Evolutionary conservation across 495 filamentous ascomycete genomes (phyloP).

Genomic region (Penicillium diatomitis): DNA sequence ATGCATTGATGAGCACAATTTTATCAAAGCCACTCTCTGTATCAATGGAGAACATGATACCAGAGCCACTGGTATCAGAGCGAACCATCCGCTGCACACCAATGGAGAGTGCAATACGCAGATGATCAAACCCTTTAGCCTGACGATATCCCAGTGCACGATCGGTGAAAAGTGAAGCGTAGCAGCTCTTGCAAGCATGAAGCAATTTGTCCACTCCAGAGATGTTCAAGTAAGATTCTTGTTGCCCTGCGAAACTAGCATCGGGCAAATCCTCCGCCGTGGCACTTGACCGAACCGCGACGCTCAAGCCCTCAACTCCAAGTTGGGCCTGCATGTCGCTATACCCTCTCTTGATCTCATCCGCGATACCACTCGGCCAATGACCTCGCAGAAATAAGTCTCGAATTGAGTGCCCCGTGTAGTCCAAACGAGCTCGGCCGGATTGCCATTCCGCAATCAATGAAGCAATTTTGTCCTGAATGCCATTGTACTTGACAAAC

Average conservation of each 20-base stretch:
- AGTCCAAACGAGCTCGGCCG: conserved; percentile 1
- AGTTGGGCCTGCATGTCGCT: background rate
- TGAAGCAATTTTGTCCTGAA: conserved; percentile 15
- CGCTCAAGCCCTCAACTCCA: conserved; percentile 19
- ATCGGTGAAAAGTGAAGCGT: conserved; percentile 29
- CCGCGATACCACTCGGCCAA: conserved; percentile 4
- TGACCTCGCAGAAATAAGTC: conserved; percentile 15
- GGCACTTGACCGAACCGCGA: conserved; percentile 29
- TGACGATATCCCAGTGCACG: conserved; percentile 28
- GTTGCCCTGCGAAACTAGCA: conserved; percentile 30
- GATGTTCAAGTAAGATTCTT: conserved; percentile 25
- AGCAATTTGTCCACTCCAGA: conserved; percentile 7
- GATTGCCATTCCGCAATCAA: conserved; percentile 8
- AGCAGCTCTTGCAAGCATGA: conserved; percentile 23
- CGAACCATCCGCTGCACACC: conserved; percentile 31
- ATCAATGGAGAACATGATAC: conserved; percentile 32
- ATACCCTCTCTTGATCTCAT: background rate
- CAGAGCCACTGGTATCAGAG: conserved; percentile 22
- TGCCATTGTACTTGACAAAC: conserved; percentile 18
- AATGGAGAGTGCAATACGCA: conserved; percentile 23
- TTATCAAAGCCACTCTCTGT: conserved; percentile 28
- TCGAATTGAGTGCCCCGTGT: conserved; percentile 11
- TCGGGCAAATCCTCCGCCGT: conserved; percentile 31
- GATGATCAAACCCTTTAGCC: conserved; percentile 24
- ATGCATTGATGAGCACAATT: conserved; percentile 27